A percentile compares a stretch with the other conserved stretches of the same genome.
phyloP scores from a whole-genome alignment of 2,329 filamentous ascomycete genomes.

The Epichloe bromicola region DNA sequence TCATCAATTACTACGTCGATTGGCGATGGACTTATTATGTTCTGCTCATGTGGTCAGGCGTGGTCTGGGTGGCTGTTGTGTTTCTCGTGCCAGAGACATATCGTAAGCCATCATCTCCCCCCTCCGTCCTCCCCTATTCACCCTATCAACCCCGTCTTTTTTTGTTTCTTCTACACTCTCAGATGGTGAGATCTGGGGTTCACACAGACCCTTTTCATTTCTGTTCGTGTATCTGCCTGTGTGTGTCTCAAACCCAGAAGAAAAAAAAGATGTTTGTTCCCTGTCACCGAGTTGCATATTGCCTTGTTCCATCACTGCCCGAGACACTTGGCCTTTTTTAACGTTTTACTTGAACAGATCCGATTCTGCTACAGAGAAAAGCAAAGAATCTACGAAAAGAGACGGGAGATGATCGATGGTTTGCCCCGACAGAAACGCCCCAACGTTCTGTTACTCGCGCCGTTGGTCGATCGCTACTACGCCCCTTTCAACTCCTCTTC shows the following conservation, averaged over 20 bases:
- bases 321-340: background rate
- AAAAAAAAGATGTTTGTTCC: background rate
- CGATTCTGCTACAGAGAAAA: constrained; percentile 60
- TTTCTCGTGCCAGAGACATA: constrained; percentile 81
- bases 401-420: constrained; percentile 66
- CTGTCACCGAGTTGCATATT: background rate
- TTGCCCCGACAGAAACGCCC: constrained; percentile 62
- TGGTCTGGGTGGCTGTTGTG: constrained; percentile 49
- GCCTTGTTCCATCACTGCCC: background rate
- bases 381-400: constrained; percentile 56
- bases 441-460: constrained; percentile 53
- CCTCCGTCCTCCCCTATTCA: background rate
- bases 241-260: background rate
- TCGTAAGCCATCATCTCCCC: constrained; percentile 27
- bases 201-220: background rate
- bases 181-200: background rate
- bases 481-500: constrained; percentile 68
- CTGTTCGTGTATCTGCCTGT: background rate
- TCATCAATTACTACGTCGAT: constrained; percentile 61
- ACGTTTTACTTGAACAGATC: constrained; percentile 26
- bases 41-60: constrained; percentile 67
- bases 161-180: background rate
- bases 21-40: constrained; percentile 84
- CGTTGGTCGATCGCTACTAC: constrained; percentile 43
- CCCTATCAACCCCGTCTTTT: background rate